phyloP scores from a whole-genome alignment of 2,329 filamentous ascomycete species.

The Neopestalotiopsis rosae region DNA sequence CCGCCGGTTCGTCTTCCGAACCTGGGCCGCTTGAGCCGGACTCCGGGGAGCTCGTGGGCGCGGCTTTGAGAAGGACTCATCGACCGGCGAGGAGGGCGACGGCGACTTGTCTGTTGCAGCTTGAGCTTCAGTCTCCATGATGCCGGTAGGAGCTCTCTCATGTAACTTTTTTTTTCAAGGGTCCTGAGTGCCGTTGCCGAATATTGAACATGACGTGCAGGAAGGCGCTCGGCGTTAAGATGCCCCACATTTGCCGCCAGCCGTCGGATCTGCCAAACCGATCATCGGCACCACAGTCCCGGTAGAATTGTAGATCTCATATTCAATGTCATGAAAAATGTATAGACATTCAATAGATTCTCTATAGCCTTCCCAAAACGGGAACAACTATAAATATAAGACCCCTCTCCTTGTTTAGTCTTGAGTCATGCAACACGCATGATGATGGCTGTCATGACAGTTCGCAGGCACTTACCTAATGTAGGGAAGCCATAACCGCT shows the following conservation, averaged over 20 bases:
- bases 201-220: not conserved
- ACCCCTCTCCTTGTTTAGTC: too few species aligned
- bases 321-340: too few species aligned
- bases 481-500: too few species aligned
- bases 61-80: slow-evolving; percentile 40
- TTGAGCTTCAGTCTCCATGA: not conserved
- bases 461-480: too few species aligned
- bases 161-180: not conserved
- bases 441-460: too few species aligned
- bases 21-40: slow-evolving; percentile 46
- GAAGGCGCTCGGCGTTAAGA: not conserved
- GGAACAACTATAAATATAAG: too few species aligned
- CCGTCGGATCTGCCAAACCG: not conserved
- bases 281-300: not conserved
- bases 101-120: not conserved
- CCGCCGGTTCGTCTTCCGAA: slow-evolving; percentile 75
- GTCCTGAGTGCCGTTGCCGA: not conserved
- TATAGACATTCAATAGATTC: too few species aligned
- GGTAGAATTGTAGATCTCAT: not conserved
- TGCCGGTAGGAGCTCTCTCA: not conserved
- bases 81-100: not conserved
- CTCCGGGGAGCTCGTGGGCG: slow-evolving; percentile 51
- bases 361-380: too few species aligned
- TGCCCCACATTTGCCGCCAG: not conserved
- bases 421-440: too few species aligned